These are phyloP conservation scores for Adansonia gregorii DNA, from an alignment of 441 rosid genomes.

Conservation along the genomic window DNA sequence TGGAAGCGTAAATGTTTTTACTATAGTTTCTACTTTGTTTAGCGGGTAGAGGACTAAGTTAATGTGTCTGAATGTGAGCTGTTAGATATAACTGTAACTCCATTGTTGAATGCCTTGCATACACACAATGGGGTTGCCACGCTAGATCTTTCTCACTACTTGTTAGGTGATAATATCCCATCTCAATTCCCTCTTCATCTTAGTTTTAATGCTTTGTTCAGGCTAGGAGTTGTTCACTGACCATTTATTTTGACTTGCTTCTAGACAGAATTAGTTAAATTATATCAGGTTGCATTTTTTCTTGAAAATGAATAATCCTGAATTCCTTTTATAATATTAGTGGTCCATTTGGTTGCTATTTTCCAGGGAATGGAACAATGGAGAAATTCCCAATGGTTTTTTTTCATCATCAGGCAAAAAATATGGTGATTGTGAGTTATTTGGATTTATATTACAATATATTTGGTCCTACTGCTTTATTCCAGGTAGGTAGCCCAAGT, in stretches of 20 bases:
- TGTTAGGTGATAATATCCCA: conserved; percentile 61
- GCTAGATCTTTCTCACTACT: conserved; percentile 91
- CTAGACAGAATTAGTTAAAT: neutral
- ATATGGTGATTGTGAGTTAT: conserved; percentile 66
- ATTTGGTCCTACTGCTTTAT: conserved; percentile 92
- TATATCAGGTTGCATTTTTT: conserved; percentile 20
- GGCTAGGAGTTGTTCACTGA: neutral
- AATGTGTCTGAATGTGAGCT: conserved; percentile 78
- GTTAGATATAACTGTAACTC: conserved; percentile 88
- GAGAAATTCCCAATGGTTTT: conserved; percentile 80
- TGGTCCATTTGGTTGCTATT: conserved; percentile 31
- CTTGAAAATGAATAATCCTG: conserved; percentile 15
- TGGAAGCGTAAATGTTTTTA: conserved; percentile 19
- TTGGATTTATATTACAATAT: conserved; percentile 98
- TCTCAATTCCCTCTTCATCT: conserved; percentile 20
- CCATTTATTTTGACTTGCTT: conserved; percentile 13
- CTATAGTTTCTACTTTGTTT: conserved; percentile 18
- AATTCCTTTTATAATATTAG: conserved; percentile 25
- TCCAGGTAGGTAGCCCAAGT: conserved; percentile 62
- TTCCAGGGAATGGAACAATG: conserved; percentile 93
- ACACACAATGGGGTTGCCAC: conserved; percentile 65
- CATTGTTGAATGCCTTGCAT: conserved; percentile 74
- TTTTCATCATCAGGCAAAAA: conserved; percentile 72
- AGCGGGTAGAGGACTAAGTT: conserved; percentile 92
- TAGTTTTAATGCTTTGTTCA: neutral